A percentile compares a stretch with the other conserved stretches of the same genome.
phyloP scores from a whole-genome alignment of 1,284 basidiomycete species.

The Heterobasidion irregulare region DNA sequence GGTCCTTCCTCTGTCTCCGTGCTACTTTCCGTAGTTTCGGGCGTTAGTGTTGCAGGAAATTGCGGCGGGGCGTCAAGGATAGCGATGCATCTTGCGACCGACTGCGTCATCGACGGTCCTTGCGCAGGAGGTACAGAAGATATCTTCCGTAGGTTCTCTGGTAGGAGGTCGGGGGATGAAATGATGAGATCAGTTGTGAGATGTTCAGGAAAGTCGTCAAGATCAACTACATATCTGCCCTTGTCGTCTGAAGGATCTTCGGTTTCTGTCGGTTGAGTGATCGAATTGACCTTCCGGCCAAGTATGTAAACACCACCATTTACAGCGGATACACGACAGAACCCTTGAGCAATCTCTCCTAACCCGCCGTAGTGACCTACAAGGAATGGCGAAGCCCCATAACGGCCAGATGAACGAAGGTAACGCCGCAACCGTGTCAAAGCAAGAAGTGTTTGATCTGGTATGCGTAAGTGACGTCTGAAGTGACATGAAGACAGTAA shows the following conservation, averaged over 20 bases:
- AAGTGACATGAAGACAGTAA: slow-evolving; percentile 6
- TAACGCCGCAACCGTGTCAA: slow-evolving; percentile 65
- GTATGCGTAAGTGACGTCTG: neutral
- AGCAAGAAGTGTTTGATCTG: slow-evolving; percentile 60
- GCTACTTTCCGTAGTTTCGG: too few relatives aligned
- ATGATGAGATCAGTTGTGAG: slow-evolving; percentile 39
- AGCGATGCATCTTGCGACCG: slow-evolving; percentile 58
- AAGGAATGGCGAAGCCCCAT: slow-evolving; percentile 87
- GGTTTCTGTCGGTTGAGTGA: slow-evolving; percentile 19
- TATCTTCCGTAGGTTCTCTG: slow-evolving; percentile 18
- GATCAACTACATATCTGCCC: slow-evolving; percentile 35
- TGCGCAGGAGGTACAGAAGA: slow-evolving; percentile 8
- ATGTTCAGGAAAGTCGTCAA: slow-evolving; percentile 54
- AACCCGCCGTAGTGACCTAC: slow-evolving; percentile 92
- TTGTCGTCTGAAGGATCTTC: slow-evolving; percentile 3
- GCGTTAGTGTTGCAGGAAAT: slow-evolving; percentile 16
- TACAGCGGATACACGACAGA: slow-evolving; percentile 85
- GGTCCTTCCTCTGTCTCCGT: too few relatives aligned
- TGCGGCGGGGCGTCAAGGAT: slow-evolving; percentile 47
- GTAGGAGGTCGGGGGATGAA: slow-evolving; percentile 27
- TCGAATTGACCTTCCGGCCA: slow-evolving; percentile 43
- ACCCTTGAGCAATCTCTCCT: slow-evolving; percentile 90
- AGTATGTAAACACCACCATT: slow-evolving; percentile 82
- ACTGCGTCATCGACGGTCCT: slow-evolving; percentile 6
- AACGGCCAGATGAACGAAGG: slow-evolving; percentile 77